Base-by-base conservation (phyloP, 768 basidiomycete genomes). In the Boletales sp. region DNA sequence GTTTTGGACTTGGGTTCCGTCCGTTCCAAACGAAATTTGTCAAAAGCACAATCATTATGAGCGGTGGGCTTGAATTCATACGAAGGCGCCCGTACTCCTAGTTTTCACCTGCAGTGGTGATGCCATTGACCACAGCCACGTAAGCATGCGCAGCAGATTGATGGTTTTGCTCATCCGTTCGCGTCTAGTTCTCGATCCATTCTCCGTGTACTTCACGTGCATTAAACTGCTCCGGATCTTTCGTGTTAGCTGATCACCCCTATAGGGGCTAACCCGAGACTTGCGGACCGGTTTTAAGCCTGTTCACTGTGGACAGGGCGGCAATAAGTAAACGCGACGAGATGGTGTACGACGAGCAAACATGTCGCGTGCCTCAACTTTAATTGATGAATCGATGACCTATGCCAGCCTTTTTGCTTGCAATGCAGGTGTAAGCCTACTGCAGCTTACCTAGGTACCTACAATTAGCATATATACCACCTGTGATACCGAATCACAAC, bases 1-100 rank as follows among this genome's bases (percentile, higher is more conserved):
- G 10, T 8, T 10, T 83, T n/a, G 37, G 90, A 89, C 60, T 86
- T 88, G 15, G n/a, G n/a, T n/a, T n/a, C n/a, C n/a, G n/a, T n/a
- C 91, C 89, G 87, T 72, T 90, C 75, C 90, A 2, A 78, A 75
- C 35, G n/a, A 84, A 87, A 65, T 86, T 90, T 59, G 87, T 90
- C 46, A 81, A 17, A 79, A 81, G 45, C 75, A 80, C 55, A 74
- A 78, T 60, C 62, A 69, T 53, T 71, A 71, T 45, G 71, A 49
- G 73, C 70, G 58, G 15, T 43, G 41, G 31, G 17, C 18, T 38
- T 38, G 35, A 36, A 6, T 15, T 34, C 25, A 38, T 35, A 25
- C 19, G 15, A 31, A 36, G 33, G 74, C 71, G 58, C 71, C 64
- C 18, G 36, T 43, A n/a, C 21, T 41, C 39, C 21, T 32, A 28